phyloP scores from a whole-genome alignment of 345 rosid species.

The Carallia brachiata region DNA sequence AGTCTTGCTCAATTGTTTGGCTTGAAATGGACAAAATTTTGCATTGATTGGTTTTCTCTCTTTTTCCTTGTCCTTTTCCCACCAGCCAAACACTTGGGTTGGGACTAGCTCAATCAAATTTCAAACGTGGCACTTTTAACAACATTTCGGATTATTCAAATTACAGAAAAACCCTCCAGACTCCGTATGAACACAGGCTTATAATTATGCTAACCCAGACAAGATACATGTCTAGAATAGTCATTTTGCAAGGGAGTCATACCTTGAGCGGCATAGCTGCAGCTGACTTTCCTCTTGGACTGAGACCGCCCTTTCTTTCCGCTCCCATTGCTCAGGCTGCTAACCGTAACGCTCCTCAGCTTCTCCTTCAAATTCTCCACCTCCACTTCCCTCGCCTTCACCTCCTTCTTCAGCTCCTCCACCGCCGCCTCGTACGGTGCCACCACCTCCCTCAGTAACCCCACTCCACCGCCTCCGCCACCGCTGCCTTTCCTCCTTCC shows the following conservation, averaged over 20 bases:
- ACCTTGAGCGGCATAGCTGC: conserved; percentile 45
- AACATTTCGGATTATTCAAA: too few relatives aligned
- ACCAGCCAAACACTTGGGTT: background rate
- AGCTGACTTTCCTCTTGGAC: conserved; percentile 71
- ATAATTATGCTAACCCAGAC: background rate
- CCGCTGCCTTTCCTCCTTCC: conserved; percentile 20
- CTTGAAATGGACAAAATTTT: too few relatives aligned
- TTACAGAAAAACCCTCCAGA: background rate
- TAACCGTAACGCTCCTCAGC: conserved; percentile 30
- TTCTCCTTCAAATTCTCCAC: conserved; percentile 79
- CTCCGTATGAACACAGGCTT: background rate
- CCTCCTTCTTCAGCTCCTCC: conserved; percentile 82
- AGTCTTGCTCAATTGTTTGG: too few relatives aligned
- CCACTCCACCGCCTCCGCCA: conserved; percentile 31
- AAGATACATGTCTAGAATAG: background rate
- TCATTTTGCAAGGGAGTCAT: background rate
- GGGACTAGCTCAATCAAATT: background rate
- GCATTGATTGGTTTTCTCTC: background rate
- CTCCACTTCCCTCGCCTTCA: conserved; percentile 62
- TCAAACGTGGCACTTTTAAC: background rate
- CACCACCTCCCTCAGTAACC: conserved; percentile 72
- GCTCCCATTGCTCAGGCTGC: conserved; percentile 23
- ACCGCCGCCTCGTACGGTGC: conserved; percentile 92
- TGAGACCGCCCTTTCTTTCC: conserved; percentile 62
- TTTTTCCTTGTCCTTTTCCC: too few relatives aligned